Percentiles rank a stretch among this genome's conserved stretches.
Conservation (phyloP, 805 yeast species). For the Myxozyma geophila region DNA sequence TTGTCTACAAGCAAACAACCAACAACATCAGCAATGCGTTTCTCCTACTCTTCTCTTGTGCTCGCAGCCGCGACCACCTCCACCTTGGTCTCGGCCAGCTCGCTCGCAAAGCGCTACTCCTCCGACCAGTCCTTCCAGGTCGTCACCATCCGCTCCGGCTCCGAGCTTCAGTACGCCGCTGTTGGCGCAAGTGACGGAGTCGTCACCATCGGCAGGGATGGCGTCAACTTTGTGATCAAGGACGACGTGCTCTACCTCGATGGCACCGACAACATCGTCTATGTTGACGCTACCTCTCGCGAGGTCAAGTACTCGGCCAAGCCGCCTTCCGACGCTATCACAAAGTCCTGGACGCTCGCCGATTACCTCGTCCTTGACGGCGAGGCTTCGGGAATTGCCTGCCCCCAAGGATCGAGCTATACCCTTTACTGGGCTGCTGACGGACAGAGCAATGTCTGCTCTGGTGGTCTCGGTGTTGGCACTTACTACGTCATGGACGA, state of each 20-base stretch:
- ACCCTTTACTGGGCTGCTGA: slow-evolving; percentile 26
- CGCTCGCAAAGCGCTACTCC: slow-evolving; percentile 1
- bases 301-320: slow-evolving; percentile 18
- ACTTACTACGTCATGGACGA: slow-evolving; percentile 8
- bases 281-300: slow-evolving; percentile 22
- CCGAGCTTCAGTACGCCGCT: slow-evolving; percentile 24
- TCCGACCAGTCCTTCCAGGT: slow-evolving; percentile 17
- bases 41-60: slow-evolving; percentile 3
- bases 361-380: slow-evolving; percentile 19
- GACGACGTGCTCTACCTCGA: slow-evolving; percentile 21
- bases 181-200: slow-evolving; percentile 20
- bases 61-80: slow-evolving; percentile 7
- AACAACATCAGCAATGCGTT: not conserved
- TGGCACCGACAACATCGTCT: slow-evolving; percentile 20
- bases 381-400: slow-evolving; percentile 18
- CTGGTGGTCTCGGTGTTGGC: slow-evolving; percentile 23
- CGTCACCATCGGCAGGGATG: slow-evolving; percentile 11
- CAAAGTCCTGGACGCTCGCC: slow-evolving; percentile 23
- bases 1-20: not conserved
- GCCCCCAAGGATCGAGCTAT: slow-evolving; percentile 15
- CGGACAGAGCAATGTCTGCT: slow-evolving; percentile 8
- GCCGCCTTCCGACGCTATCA: slow-evolving; percentile 12
- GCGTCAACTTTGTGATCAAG: slow-evolving; percentile 3
- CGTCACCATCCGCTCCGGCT: slow-evolving; percentile 27
- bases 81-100: slow-evolving; percentile 1